A percentile compares a stretch with the other conserved stretches of the same genome.
Conservation (phyloP, 2,329 filamentous ascomycete species). For the Ceratocystis cubensis region DNA sequence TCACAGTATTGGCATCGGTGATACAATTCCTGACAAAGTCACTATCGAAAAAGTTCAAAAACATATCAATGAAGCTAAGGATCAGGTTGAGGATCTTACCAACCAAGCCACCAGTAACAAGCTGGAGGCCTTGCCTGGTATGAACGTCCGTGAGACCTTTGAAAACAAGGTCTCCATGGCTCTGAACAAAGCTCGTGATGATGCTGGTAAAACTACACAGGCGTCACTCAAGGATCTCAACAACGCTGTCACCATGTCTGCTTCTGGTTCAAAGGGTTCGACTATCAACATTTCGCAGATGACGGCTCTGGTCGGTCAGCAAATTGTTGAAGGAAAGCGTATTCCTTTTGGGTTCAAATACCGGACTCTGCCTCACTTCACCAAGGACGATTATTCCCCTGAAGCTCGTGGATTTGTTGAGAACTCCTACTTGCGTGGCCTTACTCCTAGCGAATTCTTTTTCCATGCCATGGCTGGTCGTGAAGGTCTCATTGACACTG, state of each 20-base stretch:
- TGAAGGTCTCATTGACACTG: slow-evolving; percentile 98
- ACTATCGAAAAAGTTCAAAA: slow-evolving; percentile 78
- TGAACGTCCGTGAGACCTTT: slow-evolving; percentile 97
- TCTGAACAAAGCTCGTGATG: slow-evolving; percentile 89
- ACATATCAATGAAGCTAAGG: slow-evolving; percentile 71
- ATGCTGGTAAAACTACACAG: slow-evolving; percentile 84
- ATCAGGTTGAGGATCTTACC: slow-evolving; percentile 64
- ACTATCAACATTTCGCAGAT: slow-evolving; percentile 99
- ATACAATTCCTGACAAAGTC: slow-evolving; percentile 79
- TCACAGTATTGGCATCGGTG: slow-evolving; percentile 96
- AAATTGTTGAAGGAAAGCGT: slow-evolving; percentile 96
- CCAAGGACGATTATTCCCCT: slow-evolving; percentile 97
- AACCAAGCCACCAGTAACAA: slow-evolving; percentile 68
- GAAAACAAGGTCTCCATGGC: slow-evolving; percentile 93
- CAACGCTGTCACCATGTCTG: slow-evolving; percentile 92
- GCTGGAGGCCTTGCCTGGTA: slow-evolving; percentile 87
- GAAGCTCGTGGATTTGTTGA: slow-evolving; percentile 96
- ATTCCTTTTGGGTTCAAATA: slow-evolving; percentile 99
- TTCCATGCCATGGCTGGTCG: slow-evolving; percentile 99
- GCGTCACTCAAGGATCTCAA: slow-evolving; percentile 89
- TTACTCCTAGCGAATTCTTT: slow-evolving; percentile 95
- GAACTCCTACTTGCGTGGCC: slow-evolving; percentile 91
- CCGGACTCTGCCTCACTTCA: slow-evolving; percentile 90
- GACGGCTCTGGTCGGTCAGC: slow-evolving; percentile 94
- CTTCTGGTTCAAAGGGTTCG: slow-evolving; percentile 94